A percentile compares a stretch with the other conserved stretches of the same genome.
Conservation (phyloP, 768 basidiomycete species). For the Rickenella mellea region DNA sequence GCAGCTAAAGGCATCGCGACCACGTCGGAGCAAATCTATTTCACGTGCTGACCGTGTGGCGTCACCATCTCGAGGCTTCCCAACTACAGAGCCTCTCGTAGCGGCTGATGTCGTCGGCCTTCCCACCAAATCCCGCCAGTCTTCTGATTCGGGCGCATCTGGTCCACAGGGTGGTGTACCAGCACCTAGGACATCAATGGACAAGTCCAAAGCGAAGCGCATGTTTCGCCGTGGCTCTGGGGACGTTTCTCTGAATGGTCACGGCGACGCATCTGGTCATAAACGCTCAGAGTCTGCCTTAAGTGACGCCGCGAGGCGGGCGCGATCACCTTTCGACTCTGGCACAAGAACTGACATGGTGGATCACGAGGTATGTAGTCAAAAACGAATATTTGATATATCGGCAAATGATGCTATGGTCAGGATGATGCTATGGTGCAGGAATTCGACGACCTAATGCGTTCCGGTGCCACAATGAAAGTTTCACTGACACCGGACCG, state of each 20-base stretch:
- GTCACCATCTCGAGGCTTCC: no score
- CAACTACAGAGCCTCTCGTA: no score
- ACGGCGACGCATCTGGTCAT: neutral
- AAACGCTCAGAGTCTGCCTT: neutral
- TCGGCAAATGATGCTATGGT: neutral
- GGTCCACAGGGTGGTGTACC: neutral
- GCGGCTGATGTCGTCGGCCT: no score
- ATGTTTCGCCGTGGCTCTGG: neutral
- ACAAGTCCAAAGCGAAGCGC: neutral
- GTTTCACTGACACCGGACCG: conserved; percentile 93
- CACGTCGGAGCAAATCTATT: conserved; percentile 63
- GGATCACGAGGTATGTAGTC: neutral
- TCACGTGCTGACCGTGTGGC: conserved; percentile 45
- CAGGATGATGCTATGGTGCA: conserved; percentile 53
- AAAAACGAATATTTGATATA: neutral
- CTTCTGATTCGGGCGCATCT: neutral
- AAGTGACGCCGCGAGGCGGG: neutral
- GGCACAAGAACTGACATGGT: neutral
- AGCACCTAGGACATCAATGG: neutral
- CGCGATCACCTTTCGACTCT: neutral
- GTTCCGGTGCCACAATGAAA: conserved; percentile 85
- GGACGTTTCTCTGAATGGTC: neutral
- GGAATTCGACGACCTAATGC: conserved; percentile 92
- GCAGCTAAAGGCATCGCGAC: conserved; percentile 46
- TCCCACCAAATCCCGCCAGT: neutral